These are phyloP conservation scores for Clonostachys rosea DNA, from an alignment of 2,329 filamentous ascomycete species.

Conservation along the genomic window DNA sequence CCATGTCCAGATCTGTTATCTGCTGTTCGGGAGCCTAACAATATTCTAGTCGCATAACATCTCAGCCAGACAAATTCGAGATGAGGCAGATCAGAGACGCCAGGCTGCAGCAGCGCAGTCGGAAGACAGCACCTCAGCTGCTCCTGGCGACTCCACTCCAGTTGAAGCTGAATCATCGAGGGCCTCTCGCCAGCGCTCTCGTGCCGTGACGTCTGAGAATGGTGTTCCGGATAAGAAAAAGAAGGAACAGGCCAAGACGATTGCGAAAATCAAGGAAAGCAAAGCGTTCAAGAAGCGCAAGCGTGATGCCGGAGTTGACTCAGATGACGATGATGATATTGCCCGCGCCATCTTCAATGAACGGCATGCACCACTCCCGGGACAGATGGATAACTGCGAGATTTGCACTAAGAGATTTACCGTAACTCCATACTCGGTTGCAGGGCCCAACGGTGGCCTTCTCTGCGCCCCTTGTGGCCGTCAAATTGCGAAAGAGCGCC, in stretches of 20 bases:
- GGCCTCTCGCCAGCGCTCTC: neutral
- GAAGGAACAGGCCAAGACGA: constrained; percentile 46
- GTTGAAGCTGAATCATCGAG: neutral
- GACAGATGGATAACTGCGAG: constrained; percentile 86
- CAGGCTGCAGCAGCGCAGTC: constrained; percentile 15
- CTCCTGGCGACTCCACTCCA: constrained; percentile 5
- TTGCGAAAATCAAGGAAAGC: constrained; percentile 58
- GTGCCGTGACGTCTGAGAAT: neutral
- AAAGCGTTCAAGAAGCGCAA: constrained; percentile 54
- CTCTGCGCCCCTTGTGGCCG: constrained; percentile 80
- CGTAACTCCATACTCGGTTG: constrained; percentile 83
- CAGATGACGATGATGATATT: constrained; percentile 48
- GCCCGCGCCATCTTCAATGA: constrained; percentile 42
- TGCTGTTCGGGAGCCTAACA: neutral
- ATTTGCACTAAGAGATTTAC: constrained; percentile 85
- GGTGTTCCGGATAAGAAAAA: constrained; percentile 19
- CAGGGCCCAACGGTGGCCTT: constrained; percentile 79
- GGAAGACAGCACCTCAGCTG: neutral
- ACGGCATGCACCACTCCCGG: constrained; percentile 56
- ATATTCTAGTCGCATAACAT: constrained; percentile 62
- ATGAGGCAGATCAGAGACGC: constrained; percentile 41
- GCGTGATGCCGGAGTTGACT: constrained; percentile 25
- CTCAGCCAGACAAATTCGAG: constrained; percentile 51
- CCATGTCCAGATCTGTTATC: neutral
- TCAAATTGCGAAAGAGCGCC: constrained; percentile 60